These are phyloP conservation scores for Pythium coloratum DNA, from an alignment of 352 stramenopile genomes.

Conservation along the genomic window DNA sequence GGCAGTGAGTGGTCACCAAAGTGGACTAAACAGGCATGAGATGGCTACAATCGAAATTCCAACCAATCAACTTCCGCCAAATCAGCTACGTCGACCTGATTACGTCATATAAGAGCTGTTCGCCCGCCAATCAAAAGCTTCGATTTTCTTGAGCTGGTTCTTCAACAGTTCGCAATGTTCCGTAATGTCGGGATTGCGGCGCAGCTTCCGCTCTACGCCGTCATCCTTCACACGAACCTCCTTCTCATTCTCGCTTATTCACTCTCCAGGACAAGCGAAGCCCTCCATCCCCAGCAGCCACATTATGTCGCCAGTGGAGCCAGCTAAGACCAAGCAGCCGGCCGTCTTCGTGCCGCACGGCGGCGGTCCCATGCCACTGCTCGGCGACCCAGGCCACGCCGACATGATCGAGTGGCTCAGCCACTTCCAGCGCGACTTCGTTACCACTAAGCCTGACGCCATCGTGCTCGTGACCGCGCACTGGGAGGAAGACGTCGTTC, in stretches of 20 bases:
- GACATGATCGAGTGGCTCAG: conserved; percentile 42
- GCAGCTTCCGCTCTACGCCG: not conserved
- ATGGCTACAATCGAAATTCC: conserved; percentile 4
- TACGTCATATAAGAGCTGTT: not conserved
- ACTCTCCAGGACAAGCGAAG: too few relatives aligned
- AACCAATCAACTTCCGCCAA: not conserved
- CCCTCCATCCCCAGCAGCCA: not conserved
- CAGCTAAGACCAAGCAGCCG: conserved; percentile 6
- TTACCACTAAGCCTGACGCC: conserved; percentile 35
- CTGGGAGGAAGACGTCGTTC: conserved; percentile 54
- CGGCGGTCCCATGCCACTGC: conserved; percentile 55
- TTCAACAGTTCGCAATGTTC: too few relatives aligned
- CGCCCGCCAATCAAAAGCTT: not conserved
- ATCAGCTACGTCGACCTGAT: not conserved
- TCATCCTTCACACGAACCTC: not conserved
- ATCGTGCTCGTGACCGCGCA: conserved; percentile 86
- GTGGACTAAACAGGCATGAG: not conserved
- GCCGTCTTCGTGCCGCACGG: conserved; percentile 40
- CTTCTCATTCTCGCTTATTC: too few relatives aligned
- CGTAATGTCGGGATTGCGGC: not conserved
- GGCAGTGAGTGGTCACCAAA: not conserved
- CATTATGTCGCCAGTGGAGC: not conserved
- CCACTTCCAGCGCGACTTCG: conserved; percentile 32
- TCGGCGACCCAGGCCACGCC: conserved; percentile 42
- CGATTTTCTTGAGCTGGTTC: not conserved